Evolutionary conservation across 1,284 basidiomycete species (phyloP), one percentile per base, ranked within the genome.

Genomic region (Boletus semigastroideus): DNA sequence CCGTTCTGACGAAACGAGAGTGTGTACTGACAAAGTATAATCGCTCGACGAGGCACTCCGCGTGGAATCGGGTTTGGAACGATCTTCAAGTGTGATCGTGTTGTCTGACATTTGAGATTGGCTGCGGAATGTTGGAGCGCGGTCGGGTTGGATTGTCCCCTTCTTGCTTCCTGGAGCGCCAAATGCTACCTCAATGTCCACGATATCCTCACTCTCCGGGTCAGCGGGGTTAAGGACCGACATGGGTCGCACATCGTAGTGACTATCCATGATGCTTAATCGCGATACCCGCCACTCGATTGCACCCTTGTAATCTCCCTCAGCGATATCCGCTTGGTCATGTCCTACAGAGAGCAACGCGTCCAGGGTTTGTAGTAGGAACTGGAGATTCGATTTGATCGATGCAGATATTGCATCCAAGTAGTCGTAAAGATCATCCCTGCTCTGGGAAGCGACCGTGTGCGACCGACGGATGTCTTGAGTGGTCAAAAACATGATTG

Each of bases 201-300:
- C 78, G 33, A 86, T 71, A 53, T 87, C 86, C 53, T 82, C 82
- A 38, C 71, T 76, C 51, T 71, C 73, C 19, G 64, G 61, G 30
- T 69, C 73, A 12, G 74, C 73, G 7, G 67, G 68, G 43, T 73
- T 68, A 45, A 67, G 62, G 16, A 65, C 63, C 36, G 72, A 71
- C 62, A 70, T 66, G 17, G 68, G 68, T 16, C 72, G 72, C 33
- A 64, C 69, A 28, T 74, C 74, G 46, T 81, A 73, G 39, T 76
- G 73, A 48, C 71, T 73, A 52, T 79, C 77, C 56, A 82, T 77
- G 55, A 80, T 72, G 61, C 84, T 86, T 49, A 86, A 69, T 13
- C 85, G 80, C 14, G 86, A 87, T 70, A 83, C 79, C 25, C 87
- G 77, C 82, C 84, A 82, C 51, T 87, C 83, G 49, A 89, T 88